Conservation (phyloP, 352 stramenopile genomes). For the Globisporangium irregulare region DNA sequence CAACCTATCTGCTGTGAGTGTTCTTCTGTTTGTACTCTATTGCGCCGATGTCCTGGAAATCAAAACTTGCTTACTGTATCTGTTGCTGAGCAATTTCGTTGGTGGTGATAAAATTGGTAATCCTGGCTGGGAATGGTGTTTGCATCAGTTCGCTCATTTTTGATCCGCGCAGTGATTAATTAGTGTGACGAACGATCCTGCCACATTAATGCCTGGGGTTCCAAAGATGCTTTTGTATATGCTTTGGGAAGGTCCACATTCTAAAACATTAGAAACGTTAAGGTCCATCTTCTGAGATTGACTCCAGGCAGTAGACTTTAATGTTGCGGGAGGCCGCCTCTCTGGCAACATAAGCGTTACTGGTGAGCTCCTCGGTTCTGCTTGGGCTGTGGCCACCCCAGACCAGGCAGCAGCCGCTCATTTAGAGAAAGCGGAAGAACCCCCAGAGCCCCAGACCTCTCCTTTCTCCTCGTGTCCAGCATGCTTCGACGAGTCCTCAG, state of each 20-base stretch:
- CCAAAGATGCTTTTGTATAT: neutral
- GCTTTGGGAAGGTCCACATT: neutral
- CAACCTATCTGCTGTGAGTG: too few relatives aligned
- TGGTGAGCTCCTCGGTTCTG: constrained; percentile 19
- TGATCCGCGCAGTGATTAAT: too few relatives aligned
- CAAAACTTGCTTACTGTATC: too few relatives aligned
- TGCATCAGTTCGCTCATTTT: too few relatives aligned
- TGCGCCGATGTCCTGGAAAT: too few relatives aligned
- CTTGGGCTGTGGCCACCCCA: constrained; percentile 17
- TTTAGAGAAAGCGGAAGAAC: constrained; percentile 19
- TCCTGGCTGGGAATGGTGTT: neutral
- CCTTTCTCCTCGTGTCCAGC: constrained; percentile 1
- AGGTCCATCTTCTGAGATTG: neutral
- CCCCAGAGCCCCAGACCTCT: constrained; percentile 21
- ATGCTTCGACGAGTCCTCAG: constrained; percentile 49
- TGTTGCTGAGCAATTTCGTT: too few relatives aligned
- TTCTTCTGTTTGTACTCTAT: too few relatives aligned
- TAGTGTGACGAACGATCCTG: too few relatives aligned
- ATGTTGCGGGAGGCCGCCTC: constrained; percentile 8
- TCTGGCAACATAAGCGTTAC: constrained; percentile 13
- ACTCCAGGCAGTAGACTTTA: neutral
- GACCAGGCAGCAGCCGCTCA: neutral
- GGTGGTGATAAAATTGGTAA: neutral
- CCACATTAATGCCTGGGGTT: neutral
- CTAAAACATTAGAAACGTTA: neutral